A percentile compares a stretch with the other conserved stretches of the same genome.
Evolutionary conservation across 2,329 filamentous ascomycete species (phyloP).

Genomic region (Biscogniauxia mediterranea): DNA sequence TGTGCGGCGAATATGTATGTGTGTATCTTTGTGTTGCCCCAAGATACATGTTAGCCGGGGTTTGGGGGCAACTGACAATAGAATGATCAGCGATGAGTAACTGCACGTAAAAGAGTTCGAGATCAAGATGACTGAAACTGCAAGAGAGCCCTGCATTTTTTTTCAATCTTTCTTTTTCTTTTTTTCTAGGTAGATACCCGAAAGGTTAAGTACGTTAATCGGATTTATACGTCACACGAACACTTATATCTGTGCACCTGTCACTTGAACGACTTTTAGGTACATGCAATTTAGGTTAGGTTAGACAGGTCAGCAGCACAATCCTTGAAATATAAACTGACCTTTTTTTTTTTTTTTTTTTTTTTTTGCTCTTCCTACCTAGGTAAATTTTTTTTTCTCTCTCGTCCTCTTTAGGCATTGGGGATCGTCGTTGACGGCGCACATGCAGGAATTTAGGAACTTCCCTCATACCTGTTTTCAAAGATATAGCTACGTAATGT

Average conservation of each 20-base stretch:
- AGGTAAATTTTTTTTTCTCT: background rate
- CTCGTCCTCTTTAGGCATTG: background rate
- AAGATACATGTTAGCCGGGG: background rate
- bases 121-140: conserved; percentile 1
- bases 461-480: background rate
- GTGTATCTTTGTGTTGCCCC: background rate
- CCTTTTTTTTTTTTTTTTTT: background rate
- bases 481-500: background rate
- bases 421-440: background rate
- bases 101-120: background rate
- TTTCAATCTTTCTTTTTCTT: background rate
- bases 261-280: background rate
- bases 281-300: no score
- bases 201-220: background rate
- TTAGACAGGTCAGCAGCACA: background rate
- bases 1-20: background rate
- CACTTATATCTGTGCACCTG: background rate
- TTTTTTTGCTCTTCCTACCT: background rate
- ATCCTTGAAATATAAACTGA: background rate
- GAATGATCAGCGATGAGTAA: background rate
- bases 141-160: background rate
- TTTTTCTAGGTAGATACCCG: background rate
- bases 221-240: background rate
- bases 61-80: background rate
- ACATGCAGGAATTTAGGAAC: background rate